These are phyloP conservation scores for Aureobasidium zeae DNA, from an alignment of 2,329 filamentous ascomycete genomes.

Conservation along the genomic window DNA sequence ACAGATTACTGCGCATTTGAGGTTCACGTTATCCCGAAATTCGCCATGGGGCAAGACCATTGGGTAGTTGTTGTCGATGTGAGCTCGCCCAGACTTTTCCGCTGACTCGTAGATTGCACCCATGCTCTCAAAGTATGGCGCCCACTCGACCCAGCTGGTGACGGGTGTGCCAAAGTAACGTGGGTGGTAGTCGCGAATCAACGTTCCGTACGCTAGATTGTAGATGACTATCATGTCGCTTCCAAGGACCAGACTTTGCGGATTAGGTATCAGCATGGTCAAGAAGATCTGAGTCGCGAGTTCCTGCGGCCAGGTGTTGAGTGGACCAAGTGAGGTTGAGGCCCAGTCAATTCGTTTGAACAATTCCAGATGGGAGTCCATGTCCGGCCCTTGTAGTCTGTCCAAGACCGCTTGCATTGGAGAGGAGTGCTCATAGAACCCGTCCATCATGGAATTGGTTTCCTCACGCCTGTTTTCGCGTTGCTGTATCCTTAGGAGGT, in stretches of 20 bases:
- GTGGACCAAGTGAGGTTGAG: slow-evolving; percentile 39
- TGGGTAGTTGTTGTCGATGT: neutral
- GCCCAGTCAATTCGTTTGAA: slow-evolving; percentile 34
- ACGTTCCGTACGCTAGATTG: slow-evolving; percentile 15
- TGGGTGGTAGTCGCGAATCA: slow-evolving; percentile 3
- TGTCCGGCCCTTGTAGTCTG: neutral
- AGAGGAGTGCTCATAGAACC: neutral
- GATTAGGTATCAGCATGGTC: slow-evolving; percentile 15
- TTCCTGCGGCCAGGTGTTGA: slow-evolving; percentile 36
- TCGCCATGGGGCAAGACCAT: slow-evolving; percentile 1
- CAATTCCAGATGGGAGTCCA: neutral
- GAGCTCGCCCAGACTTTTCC: neutral
- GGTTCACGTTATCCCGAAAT: neutral
- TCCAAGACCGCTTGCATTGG: slow-evolving; percentile 2
- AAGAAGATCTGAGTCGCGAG: slow-evolving; percentile 15
- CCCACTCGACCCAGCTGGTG: neutral
- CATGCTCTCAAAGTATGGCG: slow-evolving; percentile 3
- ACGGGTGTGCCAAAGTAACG: neutral
- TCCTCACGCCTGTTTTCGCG: no score
- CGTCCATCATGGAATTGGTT: neutral
- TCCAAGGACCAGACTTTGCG: slow-evolving; percentile 14
- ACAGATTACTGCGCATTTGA: neutral
- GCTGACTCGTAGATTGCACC: neutral
- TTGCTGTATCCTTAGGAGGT: no score
- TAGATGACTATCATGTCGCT: slow-evolving; percentile 13